Conservation (phyloP, 768 basidiomycete species). For the Mycena olivaceomarginata region DNA sequence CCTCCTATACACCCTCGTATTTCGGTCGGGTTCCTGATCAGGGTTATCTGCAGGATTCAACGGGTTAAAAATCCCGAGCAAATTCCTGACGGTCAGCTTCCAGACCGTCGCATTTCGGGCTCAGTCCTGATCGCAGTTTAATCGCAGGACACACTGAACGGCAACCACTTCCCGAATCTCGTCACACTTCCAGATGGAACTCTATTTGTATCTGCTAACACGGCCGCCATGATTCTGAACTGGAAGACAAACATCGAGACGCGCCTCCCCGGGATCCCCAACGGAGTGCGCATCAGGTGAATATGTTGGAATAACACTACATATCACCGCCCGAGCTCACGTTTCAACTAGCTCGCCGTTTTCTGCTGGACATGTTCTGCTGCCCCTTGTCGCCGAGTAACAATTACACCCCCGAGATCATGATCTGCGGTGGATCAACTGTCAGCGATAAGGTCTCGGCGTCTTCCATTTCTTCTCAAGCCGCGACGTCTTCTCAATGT, state of each 20-base stretch:
- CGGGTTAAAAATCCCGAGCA: slow-evolving; percentile 43
- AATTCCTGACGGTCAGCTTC: slow-evolving; percentile 21
- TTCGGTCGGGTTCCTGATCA: background rate
- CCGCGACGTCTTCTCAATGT: slow-evolving; percentile 66
- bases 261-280: slow-evolving; percentile 64
- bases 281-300: slow-evolving; percentile 63
- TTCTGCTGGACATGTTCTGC: slow-evolving; percentile 60
- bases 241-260: slow-evolving; percentile 61
- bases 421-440: slow-evolving; percentile 68
- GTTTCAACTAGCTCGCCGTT: slow-evolving; percentile 52
- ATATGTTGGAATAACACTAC: background rate
- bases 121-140: too few species aligned
- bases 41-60: slow-evolving; percentile 43
- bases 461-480: slow-evolving; percentile 57
- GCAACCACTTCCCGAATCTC: slow-evolving; percentile 49
- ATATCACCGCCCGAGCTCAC: background rate
- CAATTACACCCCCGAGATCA: slow-evolving; percentile 64
- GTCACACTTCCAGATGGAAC: slow-evolving; percentile 63
- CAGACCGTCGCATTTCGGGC: too few species aligned
- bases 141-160: slow-evolving; percentile 34
- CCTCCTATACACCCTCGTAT: slow-evolving; percentile 37
- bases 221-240: slow-evolving; percentile 64
- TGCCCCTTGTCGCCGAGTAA: slow-evolving; percentile 61
- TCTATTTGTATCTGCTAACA: slow-evolving; percentile 64
- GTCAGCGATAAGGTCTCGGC: slow-evolving; percentile 54